A percentile compares a stretch with the other conserved stretches of the same genome.
Conservation (phyloP, 164 flowering plant species). For the Stephania yunnanensis region DNA sequence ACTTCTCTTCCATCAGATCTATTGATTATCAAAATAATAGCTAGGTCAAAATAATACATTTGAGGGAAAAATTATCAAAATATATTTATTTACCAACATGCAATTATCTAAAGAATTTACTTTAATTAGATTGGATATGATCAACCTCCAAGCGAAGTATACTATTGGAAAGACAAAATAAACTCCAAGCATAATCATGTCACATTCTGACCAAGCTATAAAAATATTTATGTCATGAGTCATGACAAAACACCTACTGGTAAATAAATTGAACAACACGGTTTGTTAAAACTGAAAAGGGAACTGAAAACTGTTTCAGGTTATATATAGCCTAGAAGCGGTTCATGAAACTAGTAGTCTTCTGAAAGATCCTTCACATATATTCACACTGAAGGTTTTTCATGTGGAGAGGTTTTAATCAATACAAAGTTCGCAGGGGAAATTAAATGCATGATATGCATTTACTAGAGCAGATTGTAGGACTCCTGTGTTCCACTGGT, state of each 20-base stretch:
- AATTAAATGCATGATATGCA: too few species aligned
- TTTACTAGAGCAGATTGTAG: too few species aligned
- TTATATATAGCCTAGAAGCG: too few species aligned
- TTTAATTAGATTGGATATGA: not conserved
- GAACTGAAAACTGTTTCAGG: too few species aligned
- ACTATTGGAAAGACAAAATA: too few species aligned
- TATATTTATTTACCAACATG: not conserved
- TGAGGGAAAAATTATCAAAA: not conserved
- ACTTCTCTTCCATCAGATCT: slow-evolving; percentile 85
- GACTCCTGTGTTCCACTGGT: too few species aligned
- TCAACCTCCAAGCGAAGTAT: not conserved
- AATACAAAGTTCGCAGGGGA: too few species aligned
- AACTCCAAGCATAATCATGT: not conserved
- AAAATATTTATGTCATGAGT: too few species aligned
- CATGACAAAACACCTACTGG: not conserved
- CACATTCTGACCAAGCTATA: not conserved
- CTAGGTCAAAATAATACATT: slow-evolving; percentile 1
- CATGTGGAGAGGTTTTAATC: too few species aligned
- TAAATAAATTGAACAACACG: not conserved
- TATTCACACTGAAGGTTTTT: too few species aligned
- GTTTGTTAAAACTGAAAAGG: not conserved
- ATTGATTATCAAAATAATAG: slow-evolving; percentile 8
- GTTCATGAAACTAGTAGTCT: too few species aligned
- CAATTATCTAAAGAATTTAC: not conserved
- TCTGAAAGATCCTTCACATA: too few species aligned